Percentiles rank a stretch among this genome's conserved stretches.
Evolutionary conservation across 805 yeast genomes (phyloP).

Genomic region (Starmerella bacillaris): DNA sequence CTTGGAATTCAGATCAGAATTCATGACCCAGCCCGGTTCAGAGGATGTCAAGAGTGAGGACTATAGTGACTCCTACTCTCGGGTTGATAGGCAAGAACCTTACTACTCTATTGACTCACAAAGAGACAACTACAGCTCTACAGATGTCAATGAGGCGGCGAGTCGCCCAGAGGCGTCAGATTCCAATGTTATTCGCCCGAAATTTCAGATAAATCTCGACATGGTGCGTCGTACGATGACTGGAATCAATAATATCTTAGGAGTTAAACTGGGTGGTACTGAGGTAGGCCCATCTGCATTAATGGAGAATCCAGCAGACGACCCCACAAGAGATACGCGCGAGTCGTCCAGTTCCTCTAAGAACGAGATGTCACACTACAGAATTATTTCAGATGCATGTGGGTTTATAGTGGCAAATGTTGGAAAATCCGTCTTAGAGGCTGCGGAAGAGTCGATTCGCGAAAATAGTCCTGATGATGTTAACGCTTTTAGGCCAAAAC

Average conservation of each 20-base stretch:
- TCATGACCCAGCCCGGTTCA: not conserved
- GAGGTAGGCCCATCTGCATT: slow-evolving; percentile 15
- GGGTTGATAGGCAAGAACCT: not conserved
- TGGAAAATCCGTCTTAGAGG: slow-evolving; percentile 27
- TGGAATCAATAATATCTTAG: slow-evolving; percentile 14
- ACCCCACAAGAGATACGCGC: slow-evolving; percentile 1
- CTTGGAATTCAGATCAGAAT: not conserved
- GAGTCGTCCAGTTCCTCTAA: slow-evolving; percentile 9
- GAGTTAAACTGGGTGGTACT: slow-evolving; percentile 15
- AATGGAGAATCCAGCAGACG: slow-evolving; percentile 5
- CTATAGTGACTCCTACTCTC: too few relatives aligned
- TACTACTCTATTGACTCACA: not conserved
- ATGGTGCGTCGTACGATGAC: slow-evolving; percentile 14
- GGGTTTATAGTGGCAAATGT: slow-evolving; percentile 73
- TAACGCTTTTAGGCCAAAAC: slow-evolving; percentile 9
- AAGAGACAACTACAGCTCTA: not conserved
- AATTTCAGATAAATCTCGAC: slow-evolving; percentile 9
- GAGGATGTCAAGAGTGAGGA: not conserved
- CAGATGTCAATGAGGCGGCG: not conserved
- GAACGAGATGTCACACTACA: slow-evolving; percentile 29
- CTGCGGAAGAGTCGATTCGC: slow-evolving; percentile 18
- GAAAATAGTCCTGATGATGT: slow-evolving; percentile 11
- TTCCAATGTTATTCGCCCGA: slow-evolving; percentile 4
- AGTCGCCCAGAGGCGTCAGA: not conserved
- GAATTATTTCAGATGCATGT: slow-evolving; percentile 60